Evolutionary conservation across 2,329 filamentous ascomycete genomes (phyloP), one percentile per base, ranked within the genome.

Genomic region (Lecanosticta acicola): DNA sequence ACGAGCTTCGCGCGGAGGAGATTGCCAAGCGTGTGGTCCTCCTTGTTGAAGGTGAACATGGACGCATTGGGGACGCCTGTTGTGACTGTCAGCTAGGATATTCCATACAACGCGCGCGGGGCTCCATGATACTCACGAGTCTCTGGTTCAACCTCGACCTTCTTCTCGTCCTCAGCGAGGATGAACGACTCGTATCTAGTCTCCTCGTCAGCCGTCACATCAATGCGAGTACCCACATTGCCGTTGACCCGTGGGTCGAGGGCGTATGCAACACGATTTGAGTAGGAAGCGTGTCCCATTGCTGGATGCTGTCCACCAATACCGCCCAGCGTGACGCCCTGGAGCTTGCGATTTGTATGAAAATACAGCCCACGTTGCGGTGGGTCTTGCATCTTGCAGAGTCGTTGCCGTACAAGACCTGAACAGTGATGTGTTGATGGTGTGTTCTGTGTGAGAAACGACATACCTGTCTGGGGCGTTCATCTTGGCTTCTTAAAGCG

Each of bases 1-100:
- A 93, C 83, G 46, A 98, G 84, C 60, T 91, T 87, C 61, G 87
- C 83, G 39, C 85, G 80, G 46, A 98, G 78, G 45, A 98, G 77
- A 68, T 98, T 96, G 59, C 84, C 93, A 19, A 98, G 79, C 1
- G 61, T 70, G 64, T 50, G 66, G 62, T 98, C 93, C 68, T 98
- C 93, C 69, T 96, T 97, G 70, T 88, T 87, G 70, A 98, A 83
- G 48, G 87, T 82, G 72, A 98, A 98, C 69, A 96, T 86, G 8
- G 88, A 86, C n/a, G 87, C 89, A 66, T 95, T 94, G 17, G 91
- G 87, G 65, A 94, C 89, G 63, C 88, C 89, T 93, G 48, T 3
- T 19, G 7, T 14, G 19, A 37, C 8, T 18, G 35, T 5, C 10
- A 5, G 17, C 3, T 17, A 37, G 35, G 19, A 19, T 5, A 24